Percentiles rank a stretch among this genome's conserved stretches.
Conservation (phyloP, 1,284 basidiomycete genomes). For the Stereum hirsutum region DNA sequence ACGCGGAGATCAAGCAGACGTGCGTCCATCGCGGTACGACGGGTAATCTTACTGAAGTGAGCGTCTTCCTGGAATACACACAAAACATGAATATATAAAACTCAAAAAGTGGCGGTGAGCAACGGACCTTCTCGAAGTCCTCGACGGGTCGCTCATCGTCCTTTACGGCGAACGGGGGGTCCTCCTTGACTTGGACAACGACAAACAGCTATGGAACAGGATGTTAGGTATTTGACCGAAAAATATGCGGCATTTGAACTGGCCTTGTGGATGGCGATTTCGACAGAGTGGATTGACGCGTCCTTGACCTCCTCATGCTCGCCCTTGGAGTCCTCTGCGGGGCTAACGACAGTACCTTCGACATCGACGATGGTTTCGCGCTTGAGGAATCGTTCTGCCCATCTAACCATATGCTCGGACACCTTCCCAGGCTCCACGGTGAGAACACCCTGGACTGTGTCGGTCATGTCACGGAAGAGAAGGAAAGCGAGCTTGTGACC, state of each 20-base stretch:
- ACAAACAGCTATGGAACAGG: slow-evolving; percentile 82
- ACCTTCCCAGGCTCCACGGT: slow-evolving; percentile 73
- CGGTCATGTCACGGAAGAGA: no score
- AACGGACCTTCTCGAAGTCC: slow-evolving; percentile 60
- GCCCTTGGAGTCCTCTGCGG: no score
- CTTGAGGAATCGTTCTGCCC: slow-evolving; percentile 69
- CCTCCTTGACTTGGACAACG: slow-evolving; percentile 67
- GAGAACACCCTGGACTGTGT: no score
- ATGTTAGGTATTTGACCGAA: no score
- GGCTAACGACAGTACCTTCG: slow-evolving; percentile 73
- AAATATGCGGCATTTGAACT: no score
- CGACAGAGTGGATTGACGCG: slow-evolving; percentile 81
- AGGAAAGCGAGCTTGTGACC: no score
- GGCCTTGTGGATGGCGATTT: slow-evolving; percentile 85
- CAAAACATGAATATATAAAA: no score
- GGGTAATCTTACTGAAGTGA: slow-evolving; percentile 67
- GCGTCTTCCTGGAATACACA: no score
- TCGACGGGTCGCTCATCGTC: slow-evolving; percentile 85
- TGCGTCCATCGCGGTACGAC: slow-evolving; percentile 94
- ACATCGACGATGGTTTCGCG: slow-evolving; percentile 93
- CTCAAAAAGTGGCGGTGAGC: no score
- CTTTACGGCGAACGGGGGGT: slow-evolving; percentile 87
- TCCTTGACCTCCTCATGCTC: slow-evolving; percentile 89
- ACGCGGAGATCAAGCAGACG: slow-evolving; percentile 91
- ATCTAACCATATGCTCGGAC: slow-evolving; percentile 98